Conservation (phyloP, 148 eudicot genomes). For the Cornus florida region DNA sequence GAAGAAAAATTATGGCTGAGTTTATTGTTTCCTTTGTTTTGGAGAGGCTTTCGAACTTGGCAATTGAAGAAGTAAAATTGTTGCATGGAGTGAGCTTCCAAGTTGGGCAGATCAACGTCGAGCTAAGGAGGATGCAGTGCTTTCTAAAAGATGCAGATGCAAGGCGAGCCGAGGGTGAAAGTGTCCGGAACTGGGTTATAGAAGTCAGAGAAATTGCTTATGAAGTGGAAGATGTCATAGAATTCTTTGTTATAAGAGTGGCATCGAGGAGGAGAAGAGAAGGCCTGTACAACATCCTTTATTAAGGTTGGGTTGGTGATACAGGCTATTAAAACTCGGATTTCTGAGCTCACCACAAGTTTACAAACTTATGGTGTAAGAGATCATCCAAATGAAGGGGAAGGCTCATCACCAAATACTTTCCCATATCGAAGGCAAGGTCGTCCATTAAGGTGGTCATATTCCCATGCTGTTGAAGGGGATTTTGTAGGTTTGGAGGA, state of each 20-base stretch:
- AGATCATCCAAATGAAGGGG: not conserved
- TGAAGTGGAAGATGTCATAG: conserved; percentile 21
- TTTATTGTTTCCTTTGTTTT: conserved; percentile 10
- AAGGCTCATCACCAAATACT: not conserved
- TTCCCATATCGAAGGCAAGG: not conserved
- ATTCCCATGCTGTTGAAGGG: conserved; percentile 21
- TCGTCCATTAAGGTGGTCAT: conserved; percentile 5
- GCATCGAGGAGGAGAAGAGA: not conserved
- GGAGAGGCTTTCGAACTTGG: conserved; percentile 12
- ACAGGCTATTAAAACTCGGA: not conserved
- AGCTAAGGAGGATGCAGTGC: not conserved
- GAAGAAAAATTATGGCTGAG: conserved; percentile 12
- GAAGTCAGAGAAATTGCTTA: conserved; percentile 19
- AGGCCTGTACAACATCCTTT: not conserved
- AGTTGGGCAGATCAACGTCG: not conserved
- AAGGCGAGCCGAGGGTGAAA: not conserved
- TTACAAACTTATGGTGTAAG: conserved; percentile 3
- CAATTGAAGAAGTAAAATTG: not conserved
- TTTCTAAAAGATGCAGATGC: not conserved
- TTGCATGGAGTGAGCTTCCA: not conserved
- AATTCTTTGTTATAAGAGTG: conserved; percentile 4
- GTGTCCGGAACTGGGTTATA: conserved; percentile 1
- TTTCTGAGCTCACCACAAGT: not conserved
- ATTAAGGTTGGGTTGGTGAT: not conserved
- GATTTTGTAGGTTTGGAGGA: conserved; percentile 38